Evolutionary conservation across 495 filamentous ascomycete genomes (phyloP).

Genomic region (Margaritispora aquatica): DNA sequence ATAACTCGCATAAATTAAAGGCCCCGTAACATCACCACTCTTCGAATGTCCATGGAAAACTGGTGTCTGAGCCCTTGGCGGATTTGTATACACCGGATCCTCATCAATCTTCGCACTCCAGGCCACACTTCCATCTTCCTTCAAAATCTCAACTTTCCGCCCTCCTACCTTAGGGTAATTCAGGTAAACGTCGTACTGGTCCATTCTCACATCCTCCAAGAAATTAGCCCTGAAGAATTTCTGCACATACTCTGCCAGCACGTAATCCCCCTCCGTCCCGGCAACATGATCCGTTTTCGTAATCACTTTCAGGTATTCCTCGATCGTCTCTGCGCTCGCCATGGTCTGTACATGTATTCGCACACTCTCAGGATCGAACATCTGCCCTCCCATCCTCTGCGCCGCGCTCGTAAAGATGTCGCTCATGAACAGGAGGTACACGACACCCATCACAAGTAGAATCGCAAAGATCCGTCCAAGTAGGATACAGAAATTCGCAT

Average conservation of each 20-base stretch:
- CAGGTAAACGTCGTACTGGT: slow-evolving; percentile 81
- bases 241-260: slow-evolving; percentile 75
- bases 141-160: slow-evolving; percentile 72
- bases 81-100: slow-evolving; percentile 45
- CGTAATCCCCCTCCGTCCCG: slow-evolving; percentile 82
- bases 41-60: slow-evolving; percentile 88
- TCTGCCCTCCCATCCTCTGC: slow-evolving; percentile 35
- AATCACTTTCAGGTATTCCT: slow-evolving; percentile 62
- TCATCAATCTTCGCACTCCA: slow-evolving; percentile 92
- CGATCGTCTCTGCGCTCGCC: slow-evolving; percentile 60
- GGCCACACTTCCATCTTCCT: slow-evolving; percentile 50
- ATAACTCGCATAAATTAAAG: slow-evolving; percentile 91
- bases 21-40: slow-evolving; percentile 83
- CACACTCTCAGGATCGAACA: slow-evolving; percentile 63
- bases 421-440: slow-evolving; percentile 80
- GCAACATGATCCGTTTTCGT: slow-evolving; percentile 81
- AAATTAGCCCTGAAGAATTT: slow-evolving; percentile 54
- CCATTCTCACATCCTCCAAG: slow-evolving; percentile 67
- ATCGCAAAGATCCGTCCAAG: slow-evolving; percentile 67
- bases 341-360: slow-evolving; percentile 62
- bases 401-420: slow-evolving; percentile 64
- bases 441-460: slow-evolving; percentile 62
- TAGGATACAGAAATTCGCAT: slow-evolving; percentile 44
- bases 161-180: slow-evolving; percentile 81
- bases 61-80: slow-evolving; percentile 52